phyloP scores from a whole-genome alignment of 1,284 basidiomycete genomes.

The Boletus albobrunnescens region DNA sequence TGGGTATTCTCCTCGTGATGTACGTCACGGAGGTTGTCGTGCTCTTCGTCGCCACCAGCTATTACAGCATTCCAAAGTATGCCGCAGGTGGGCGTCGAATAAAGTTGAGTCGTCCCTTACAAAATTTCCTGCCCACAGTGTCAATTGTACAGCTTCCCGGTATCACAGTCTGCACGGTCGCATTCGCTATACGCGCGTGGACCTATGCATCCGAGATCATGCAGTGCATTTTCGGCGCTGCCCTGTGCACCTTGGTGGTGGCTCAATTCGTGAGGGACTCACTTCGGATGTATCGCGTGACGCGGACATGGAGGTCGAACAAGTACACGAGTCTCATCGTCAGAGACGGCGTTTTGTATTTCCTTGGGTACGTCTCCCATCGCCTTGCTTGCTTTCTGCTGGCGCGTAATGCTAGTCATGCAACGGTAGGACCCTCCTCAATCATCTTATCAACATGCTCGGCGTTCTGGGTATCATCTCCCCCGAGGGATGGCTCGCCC shows the following conservation, averaged over 20 bases:
- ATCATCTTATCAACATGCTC: not conserved
- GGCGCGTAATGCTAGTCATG: too few species aligned
- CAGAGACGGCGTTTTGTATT: not conserved
- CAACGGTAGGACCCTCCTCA: not conserved
- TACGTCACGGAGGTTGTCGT: not conserved
- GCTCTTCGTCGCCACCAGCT: not conserved
- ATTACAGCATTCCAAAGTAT: not conserved
- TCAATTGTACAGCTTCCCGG: not conserved
- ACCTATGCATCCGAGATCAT: not conserved
- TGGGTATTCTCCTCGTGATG: not conserved
- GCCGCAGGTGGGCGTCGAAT: not conserved
- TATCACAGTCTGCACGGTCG: not conserved
- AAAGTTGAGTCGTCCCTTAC: not conserved
- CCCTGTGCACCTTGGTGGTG: not conserved
- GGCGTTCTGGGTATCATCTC: too few species aligned
- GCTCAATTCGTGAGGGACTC: not conserved
- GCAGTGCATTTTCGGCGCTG: not conserved
- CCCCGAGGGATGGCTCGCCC: not conserved
- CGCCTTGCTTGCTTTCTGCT: too few species aligned
- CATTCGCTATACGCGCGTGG: not conserved
- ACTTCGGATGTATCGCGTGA: not conserved
- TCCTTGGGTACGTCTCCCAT: not conserved
- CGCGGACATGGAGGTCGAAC: not conserved
- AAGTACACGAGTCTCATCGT: slow-evolving; percentile 1
- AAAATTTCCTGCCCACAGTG: not conserved